A percentile compares a stretch with the other conserved stretches of the same genome.
These are phyloP conservation scores for Suillus americanus DNA, from an alignment of 768 basidiomycete genomes.

Conservation along the genomic window DNA sequence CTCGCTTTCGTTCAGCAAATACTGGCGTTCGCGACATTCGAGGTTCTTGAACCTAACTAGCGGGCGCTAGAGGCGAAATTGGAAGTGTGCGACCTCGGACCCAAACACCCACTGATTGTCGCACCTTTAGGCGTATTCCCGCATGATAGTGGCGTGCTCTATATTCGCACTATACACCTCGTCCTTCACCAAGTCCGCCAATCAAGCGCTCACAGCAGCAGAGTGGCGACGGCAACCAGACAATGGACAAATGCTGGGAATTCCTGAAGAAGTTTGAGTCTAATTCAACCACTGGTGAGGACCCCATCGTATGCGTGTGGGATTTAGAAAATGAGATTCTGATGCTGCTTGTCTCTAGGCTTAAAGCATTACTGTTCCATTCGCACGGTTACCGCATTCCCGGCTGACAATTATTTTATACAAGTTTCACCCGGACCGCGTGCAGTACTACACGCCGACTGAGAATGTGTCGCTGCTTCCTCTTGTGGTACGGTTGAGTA, in stretches of 20 bases:
- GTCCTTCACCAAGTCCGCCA: conserved; percentile 81
- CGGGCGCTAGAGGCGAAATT: too few relatives aligned
- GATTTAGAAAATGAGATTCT: neutral
- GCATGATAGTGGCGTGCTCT: too few relatives aligned
- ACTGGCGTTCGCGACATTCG: too few relatives aligned
- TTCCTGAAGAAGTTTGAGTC: conserved; percentile 81
- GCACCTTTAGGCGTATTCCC: too few relatives aligned
- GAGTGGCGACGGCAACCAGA: conserved; percentile 58
- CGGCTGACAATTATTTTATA: conserved; percentile 10
- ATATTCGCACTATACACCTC: conserved; percentile 84
- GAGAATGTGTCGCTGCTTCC: conserved; percentile 90
- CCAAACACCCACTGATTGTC: too few relatives aligned
- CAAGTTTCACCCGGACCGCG: conserved; percentile 71
- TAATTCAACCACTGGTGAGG: conserved; percentile 90
- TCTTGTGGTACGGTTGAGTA: conserved; percentile 72
- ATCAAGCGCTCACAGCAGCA: conserved; percentile 59
- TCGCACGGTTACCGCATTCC: neutral
- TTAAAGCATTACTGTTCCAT: conserved; percentile 41
- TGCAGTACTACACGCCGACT: conserved; percentile 89
- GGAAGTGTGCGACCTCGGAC: too few relatives aligned
- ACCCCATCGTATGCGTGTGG: conserved; percentile 3
- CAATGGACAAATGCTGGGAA: conserved; percentile 85
- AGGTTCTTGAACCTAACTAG: too few relatives aligned
- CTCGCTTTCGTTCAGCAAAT: too few relatives aligned
- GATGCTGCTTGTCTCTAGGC: conserved; percentile 36